Evolutionary conservation across 2,329 filamentous ascomycete species (phyloP), one percentile per base, ranked within the genome.

Genomic region (Nigrospora osmanthi): DNA sequence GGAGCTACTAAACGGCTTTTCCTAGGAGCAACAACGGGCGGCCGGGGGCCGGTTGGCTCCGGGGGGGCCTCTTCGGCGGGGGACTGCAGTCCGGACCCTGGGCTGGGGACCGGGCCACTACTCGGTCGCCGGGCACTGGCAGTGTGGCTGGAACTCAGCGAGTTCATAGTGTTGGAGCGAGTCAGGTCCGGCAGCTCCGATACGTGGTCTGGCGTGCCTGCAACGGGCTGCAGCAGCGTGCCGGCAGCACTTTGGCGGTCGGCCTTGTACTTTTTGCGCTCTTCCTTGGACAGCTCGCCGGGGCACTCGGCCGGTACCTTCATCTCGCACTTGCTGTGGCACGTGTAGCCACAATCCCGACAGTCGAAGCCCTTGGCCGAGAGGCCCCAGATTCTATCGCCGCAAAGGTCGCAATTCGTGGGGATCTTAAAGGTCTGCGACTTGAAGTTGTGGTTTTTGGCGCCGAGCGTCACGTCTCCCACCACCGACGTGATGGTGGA

Each of bases 361-460:
- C 93, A 98, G 62, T 95, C 90, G 60, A 95, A 94, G 0, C 93
- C 93, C 67, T 98, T 98, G 34, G 93, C 91, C 30, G 89, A 95
- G 35, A 98, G 66, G 1, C 93, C 93, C 93, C 93, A 98, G 62
- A 98, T 95, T 28, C 93, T 81, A 61, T 98, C 93, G 15, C 90
- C 90, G 56, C 93, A 98, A 12, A 96, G 76, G 64, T 98, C 93
- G 68, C 93, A 98, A 62, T 97, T 97, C 5, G 93, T 98, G 0
- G 94, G 94, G 49, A 98, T 95, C 65, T 97, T 97, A 75, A 97
- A 98, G 0, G 93, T 97, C 60, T 97, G 89, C n/a, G 88, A 83
- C 67, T 95, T 95, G 76, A 98, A 98, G 59, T 95, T 93, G 71
- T 98, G 93, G 58, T 90, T 95, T 62, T 89, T 89, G 11, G 90